phyloP scores from a whole-genome alignment of 23 red algal species.

The Agarophyton chilense region DNA sequence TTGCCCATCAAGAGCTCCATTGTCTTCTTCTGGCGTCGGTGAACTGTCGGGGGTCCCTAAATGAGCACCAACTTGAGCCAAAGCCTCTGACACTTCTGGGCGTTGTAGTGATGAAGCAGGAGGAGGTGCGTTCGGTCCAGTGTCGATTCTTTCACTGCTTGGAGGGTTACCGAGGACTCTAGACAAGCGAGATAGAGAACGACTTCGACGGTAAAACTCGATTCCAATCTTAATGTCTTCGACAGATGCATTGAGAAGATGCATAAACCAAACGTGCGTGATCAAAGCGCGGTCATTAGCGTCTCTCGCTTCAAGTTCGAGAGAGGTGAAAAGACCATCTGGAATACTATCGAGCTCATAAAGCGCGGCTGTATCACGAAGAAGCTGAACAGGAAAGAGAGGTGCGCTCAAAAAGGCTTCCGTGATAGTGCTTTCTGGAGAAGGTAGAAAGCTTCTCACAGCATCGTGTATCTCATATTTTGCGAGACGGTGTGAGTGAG shows the following conservation, averaged over 20 bases:
- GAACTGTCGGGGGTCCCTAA: too few species aligned
- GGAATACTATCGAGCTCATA: conserved; percentile 7
- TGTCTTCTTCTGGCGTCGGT: too few species aligned
- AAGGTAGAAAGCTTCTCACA: neutral
- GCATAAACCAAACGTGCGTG: neutral
- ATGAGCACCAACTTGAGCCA: too few species aligned
- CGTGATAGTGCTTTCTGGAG: neutral
- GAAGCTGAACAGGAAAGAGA: conserved; percentile 26
- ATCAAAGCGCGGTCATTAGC: neutral
- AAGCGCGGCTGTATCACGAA: conserved; percentile 13
- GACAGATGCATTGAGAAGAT: neutral
- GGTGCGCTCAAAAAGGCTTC: neutral
- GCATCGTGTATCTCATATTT: neutral
- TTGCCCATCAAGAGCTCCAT: too few species aligned
- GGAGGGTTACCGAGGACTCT: too few species aligned
- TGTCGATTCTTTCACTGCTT: too few species aligned
- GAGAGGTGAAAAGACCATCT: neutral
- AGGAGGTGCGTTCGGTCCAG: too few species aligned
- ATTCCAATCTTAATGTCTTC: neutral
- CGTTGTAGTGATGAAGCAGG: too few species aligned
- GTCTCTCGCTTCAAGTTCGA: conserved; percentile 24
- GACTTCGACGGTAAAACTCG: neutral
- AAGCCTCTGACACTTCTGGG: too few species aligned
- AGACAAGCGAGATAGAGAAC: neutral
- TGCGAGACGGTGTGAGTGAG: neutral